These are phyloP conservation scores for Nematocida displodere DNA, from an alignment of 371 early-diverging fungal genomes.

Conservation along the genomic window DNA sequence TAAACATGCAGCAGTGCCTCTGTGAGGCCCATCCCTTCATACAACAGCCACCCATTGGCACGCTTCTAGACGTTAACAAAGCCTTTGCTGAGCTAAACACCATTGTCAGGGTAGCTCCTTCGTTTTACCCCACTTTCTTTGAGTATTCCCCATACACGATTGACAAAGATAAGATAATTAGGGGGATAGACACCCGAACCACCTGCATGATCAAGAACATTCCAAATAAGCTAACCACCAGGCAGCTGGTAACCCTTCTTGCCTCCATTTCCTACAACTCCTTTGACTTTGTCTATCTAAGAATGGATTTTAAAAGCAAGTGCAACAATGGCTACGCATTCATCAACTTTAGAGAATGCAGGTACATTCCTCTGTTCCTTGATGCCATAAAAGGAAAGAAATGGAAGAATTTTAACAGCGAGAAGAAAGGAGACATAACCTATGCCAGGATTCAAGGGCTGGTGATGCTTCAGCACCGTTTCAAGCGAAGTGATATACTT, in stretches of 20 bases:
- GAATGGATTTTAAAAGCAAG: conserved; percentile 78
- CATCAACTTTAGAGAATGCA: conserved; percentile 73
- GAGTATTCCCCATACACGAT: conserved; percentile 28
- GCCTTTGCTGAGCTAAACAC: background rate
- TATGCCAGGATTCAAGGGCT: conserved; percentile 83
- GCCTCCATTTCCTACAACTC: conserved; percentile 71
- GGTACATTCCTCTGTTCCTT: conserved; percentile 69
- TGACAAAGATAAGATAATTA: conserved; percentile 24
- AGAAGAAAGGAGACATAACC: conserved; percentile 74
- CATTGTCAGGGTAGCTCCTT: background rate
- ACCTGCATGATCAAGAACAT: conserved; percentile 83
- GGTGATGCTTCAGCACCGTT: conserved; percentile 72
- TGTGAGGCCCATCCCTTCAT: background rate
- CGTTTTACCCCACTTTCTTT: conserved; percentile 2
- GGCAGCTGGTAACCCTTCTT: conserved; percentile 73
- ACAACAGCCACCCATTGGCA: conserved; percentile 29
- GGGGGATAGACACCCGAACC: conserved; percentile 69
- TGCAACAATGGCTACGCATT: conserved; percentile 81
- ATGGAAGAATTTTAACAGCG: conserved; percentile 75
- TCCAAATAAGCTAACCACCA: conserved; percentile 76
- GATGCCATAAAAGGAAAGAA: conserved; percentile 72
- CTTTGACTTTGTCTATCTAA: conserved; percentile 77
- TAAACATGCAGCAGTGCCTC: conserved; percentile 2
- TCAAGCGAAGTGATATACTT: conserved; percentile 70
- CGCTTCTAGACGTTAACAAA: conserved; percentile 3